Percentiles rank a stretch among this genome's conserved stretches.
phyloP scores from a whole-genome alignment of 768 basidiomycete genomes.

The Calocera viscosa region DNA sequence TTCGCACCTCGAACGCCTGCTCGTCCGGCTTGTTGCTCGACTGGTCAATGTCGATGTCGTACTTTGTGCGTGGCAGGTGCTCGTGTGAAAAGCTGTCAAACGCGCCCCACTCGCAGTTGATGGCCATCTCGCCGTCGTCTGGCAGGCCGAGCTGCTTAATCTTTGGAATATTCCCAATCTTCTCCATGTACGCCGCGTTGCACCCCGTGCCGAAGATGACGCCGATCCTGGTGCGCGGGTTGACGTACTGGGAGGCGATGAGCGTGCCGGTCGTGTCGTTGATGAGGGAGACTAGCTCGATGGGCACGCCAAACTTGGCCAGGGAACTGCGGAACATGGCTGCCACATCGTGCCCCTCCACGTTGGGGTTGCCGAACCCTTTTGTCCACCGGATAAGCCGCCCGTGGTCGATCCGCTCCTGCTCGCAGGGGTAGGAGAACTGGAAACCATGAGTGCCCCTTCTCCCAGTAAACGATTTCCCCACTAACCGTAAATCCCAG shows the following conservation, averaged over 20 bases:
- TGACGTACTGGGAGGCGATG: constrained; percentile 93
- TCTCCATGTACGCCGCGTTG: constrained; percentile 97
- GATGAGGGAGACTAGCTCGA: constrained; percentile 74
- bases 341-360: constrained; percentile 85
- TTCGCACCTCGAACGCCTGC: constrained; percentile 80
- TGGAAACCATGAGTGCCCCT: no score
- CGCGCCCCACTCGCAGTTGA: constrained; percentile 97
- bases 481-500: constrained; percentile 85
- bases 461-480: background rate
- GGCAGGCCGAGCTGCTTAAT: constrained; percentile 56
- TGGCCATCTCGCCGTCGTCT: constrained; percentile 59
- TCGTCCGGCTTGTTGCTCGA: constrained; percentile 92
- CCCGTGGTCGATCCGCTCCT: constrained; percentile 86
- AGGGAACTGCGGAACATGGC: constrained; percentile 83
- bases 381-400: constrained; percentile 98
- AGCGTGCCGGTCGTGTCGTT: constrained; percentile 98
- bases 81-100: constrained; percentile 95
- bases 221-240: constrained; percentile 79
- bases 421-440: constrained; percentile 96
- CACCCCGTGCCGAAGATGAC: constrained; percentile 97
- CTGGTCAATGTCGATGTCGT: constrained; percentile 84
- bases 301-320: constrained; percentile 63
- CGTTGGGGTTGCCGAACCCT: constrained; percentile 84
- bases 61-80: constrained; percentile 88
- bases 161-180: constrained; percentile 73